Evolutionary conservation across 805 yeast species (phyloP), one percentile per base, ranked within the genome.

Genomic region (Yamadazyma ubonensis): DNA sequence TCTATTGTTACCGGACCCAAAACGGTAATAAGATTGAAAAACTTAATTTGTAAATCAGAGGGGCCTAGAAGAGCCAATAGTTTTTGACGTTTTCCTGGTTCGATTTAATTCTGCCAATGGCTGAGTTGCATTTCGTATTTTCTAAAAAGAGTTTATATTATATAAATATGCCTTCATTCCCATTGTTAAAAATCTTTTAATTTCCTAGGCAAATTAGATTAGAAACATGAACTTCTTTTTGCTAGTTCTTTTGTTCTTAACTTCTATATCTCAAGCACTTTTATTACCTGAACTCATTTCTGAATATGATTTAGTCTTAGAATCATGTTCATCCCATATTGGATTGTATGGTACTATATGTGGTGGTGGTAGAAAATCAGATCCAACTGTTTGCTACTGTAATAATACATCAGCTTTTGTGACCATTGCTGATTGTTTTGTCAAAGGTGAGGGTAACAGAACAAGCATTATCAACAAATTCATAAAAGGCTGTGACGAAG

Each of bases 371-470:
- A 14, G 29, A 15, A 20, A 27, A 3, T 28, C 8, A 10, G 27
- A 34, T 29, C 31, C 38, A 15, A 33, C 40, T 10, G 28, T 27
- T 8, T 55, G 58, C 26, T 49, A 33, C 16, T 55, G 59, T 42
- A 33, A 33, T 8, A 31, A 29, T 12, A 44, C 39, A 10, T 29
- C 49, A 22, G 57, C 55, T 1, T 54, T 55, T 28, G 58, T 56
- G 10, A 50, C 54, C 11, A 20, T 54, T 12, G 25, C 54, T 10
- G 53, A 54, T 12, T 55, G 59, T 39, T 44, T 54, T 14, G 49
- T 55, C 11, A 44, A 41, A 21, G 59, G 58, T 9, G 54, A 51
- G 28, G 17, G 45, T n/a, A 53, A 55, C 37, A 30, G 45, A 14
- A 44, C 50, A 9, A 30, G 33, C 5, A 28, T 40, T 11, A 45